Evolutionary conservation across 2,329 filamentous ascomycete species (phyloP).

Genomic region (Talaromyces sp.): DNA sequence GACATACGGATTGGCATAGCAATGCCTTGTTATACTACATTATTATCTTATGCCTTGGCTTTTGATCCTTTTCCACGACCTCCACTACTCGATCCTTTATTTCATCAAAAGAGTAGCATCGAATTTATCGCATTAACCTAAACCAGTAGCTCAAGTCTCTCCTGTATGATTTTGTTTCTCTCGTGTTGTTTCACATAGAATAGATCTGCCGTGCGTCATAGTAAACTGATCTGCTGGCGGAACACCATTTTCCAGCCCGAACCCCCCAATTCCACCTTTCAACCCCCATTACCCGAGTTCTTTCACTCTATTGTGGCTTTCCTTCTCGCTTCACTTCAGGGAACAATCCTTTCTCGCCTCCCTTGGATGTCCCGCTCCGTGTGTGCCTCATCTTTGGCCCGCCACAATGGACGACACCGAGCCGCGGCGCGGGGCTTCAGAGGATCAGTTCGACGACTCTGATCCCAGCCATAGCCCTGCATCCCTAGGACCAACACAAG

Average conservation of each 20-base stretch:
- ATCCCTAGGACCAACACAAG: conserved; percentile 28
- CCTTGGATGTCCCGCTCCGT: conserved; percentile 23
- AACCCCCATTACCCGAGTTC: conserved; percentile 13
- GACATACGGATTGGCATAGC: conserved; percentile 10
- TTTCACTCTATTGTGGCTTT: conserved; percentile 7
- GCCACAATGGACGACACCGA: conserved; percentile 40
- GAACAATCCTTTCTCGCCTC: conserved; percentile 17
- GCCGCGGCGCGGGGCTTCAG: conserved; percentile 34
- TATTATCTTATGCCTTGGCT: not conserved
- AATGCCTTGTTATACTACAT: not conserved
- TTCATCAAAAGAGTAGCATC: not conserved
- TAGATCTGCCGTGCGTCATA: conserved; percentile 18
- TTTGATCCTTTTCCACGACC: not conserved
- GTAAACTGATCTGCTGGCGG: conserved; percentile 20
- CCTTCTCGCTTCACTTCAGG: conserved; percentile 15
- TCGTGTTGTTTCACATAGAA: conserved; percentile 11
- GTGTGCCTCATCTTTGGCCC: conserved; percentile 18
- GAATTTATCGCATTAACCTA: not conserved
- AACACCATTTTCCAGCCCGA: conserved; percentile 18
- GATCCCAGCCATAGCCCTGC: conserved; percentile 25
- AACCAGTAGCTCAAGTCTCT: not conserved
- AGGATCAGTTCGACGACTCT: conserved; percentile 27
- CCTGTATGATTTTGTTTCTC: not conserved
- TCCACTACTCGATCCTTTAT: not conserved
- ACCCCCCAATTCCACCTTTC: conserved; percentile 13